Conservation (phyloP, 768 basidiomycete species). For the Tremella mesenterica region DNA sequence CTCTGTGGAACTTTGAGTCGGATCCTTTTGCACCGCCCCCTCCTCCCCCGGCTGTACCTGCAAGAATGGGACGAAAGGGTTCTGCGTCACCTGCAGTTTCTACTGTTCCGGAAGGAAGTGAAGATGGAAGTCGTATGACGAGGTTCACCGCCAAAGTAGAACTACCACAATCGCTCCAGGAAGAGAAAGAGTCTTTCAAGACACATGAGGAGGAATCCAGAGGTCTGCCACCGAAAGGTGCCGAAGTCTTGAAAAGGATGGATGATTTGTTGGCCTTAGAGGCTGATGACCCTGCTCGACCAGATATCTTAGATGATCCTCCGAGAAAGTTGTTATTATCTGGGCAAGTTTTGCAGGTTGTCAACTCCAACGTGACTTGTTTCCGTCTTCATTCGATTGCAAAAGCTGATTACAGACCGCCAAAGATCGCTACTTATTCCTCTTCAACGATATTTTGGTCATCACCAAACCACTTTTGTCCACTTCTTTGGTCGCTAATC, state of each 20-base stretch:
- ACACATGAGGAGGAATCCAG: slow-evolving; percentile 3
- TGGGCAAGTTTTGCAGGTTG: slow-evolving; percentile 83
- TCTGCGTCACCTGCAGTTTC: slow-evolving; percentile 36
- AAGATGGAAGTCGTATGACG: slow-evolving; percentile 26
- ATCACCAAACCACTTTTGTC: slow-evolving; percentile 79
- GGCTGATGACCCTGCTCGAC: slow-evolving; percentile 39
- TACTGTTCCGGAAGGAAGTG: slow-evolving; percentile 32
- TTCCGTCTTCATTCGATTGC: neutral
- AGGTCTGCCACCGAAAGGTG: slow-evolving; percentile 13
- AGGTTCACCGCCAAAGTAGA: slow-evolving; percentile 7
- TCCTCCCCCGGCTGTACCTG: slow-evolving; percentile 62
- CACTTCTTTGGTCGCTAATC: slow-evolving; percentile 48
- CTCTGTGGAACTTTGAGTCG: slow-evolving; percentile 49
- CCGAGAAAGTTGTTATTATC: slow-evolving; percentile 77
- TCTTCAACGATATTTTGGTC: slow-evolving; percentile 92
- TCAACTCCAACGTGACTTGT: slow-evolving; percentile 55
- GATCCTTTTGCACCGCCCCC: slow-evolving; percentile 58
- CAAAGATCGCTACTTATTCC: slow-evolving; percentile 90
- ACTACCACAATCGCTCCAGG: neutral
- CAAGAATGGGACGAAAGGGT: slow-evolving; percentile 23
- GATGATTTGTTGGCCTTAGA: slow-evolving; percentile 36
- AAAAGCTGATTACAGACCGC: slow-evolving; percentile 56
- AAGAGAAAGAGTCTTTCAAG: slow-evolving; percentile 1
- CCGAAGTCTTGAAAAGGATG: slow-evolving; percentile 30
- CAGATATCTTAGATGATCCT: slow-evolving; percentile 67